A percentile compares a stretch with the other conserved stretches of the same genome.
phyloP scores from a whole-genome alignment of 345 rosid genomes.

The Gossypium ekmanianum region DNA sequence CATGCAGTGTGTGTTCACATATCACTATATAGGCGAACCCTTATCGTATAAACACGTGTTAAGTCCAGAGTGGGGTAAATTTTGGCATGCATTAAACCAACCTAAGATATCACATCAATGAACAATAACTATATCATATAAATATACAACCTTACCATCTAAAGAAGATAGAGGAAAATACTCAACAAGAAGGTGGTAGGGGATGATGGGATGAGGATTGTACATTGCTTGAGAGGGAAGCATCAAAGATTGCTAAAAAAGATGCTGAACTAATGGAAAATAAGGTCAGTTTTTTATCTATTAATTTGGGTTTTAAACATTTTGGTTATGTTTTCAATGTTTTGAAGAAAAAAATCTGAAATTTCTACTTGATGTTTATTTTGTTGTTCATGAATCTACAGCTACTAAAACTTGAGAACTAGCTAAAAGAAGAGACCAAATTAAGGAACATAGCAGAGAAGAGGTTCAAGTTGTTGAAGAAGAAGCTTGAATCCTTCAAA shows the following conservation, averaged over 20 bases:
- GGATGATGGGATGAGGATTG: constrained; percentile 41
- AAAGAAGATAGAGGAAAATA: no score
- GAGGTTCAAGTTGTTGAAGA: constrained; percentile 50
- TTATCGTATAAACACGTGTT: no score
- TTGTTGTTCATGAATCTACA: constrained; percentile 19
- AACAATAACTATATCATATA: constrained; percentile 21
- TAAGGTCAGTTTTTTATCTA: constrained; percentile 40
- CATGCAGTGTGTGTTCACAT: no score
- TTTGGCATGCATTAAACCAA: no score
- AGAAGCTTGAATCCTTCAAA: constrained; percentile 53
- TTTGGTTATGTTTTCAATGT: neutral
- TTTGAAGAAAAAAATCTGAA: neutral
- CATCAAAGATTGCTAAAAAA: constrained; percentile 62
- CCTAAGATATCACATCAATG: no score
- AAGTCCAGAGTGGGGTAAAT: no score
- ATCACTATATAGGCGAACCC: no score
- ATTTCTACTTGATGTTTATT: neutral
- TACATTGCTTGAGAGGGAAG: constrained; percentile 79
- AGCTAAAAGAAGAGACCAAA: constrained; percentile 59
- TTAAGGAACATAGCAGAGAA: constrained; percentile 62
- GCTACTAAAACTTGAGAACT: constrained; percentile 58
- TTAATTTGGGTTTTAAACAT: no score
- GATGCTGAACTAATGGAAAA: constrained; percentile 53
- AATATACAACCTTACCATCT: no score
- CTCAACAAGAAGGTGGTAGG: constrained; percentile 22